Base-by-base conservation (phyloP, 805 yeast species). In the Yarrowia porcina region DNA sequence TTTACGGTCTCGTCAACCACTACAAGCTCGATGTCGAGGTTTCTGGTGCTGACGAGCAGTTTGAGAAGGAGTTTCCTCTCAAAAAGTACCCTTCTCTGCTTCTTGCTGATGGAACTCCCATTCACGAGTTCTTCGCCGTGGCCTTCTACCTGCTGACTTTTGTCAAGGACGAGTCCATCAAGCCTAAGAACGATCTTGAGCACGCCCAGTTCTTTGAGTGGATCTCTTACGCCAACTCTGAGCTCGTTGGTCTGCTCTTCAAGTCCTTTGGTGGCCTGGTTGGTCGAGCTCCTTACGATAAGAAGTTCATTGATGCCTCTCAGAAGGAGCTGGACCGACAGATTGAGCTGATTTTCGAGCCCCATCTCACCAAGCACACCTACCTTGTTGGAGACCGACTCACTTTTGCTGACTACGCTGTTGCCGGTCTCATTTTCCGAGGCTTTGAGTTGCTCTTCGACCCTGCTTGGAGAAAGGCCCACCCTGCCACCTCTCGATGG, bases 251-350 rank as follows among this genome's bases (percentile, higher is more conserved):
- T 50, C 70, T 75, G 64, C 69, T 80, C 60, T 81, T 82, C 64
- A 70, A 67, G 38, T 82, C 83, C 67, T 83, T 89, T 76, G 73
- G 74, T 65, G 88, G 90, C 69, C 72, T 88, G 63, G 71, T 75
- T 52, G 97, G 97, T 70, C 75, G 72, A 61, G 73, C 67, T 62
- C 92, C 96, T 67, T 90, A 83, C 86, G 86, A 88, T 87, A 88
- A 88, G 83, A 87, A 85, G 77, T 65, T 23, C 63, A 82, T 82
- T 65, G 88, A 86, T 64, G 79, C 77, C 38, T 77, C 77, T 47
- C 63, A 63, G 23, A 81, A 70, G 21, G 67, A 71, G 64, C 71
- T 80, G 67, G 80, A 78, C 45, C 70, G 70, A 52, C 72, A 78
- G 63, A 73, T 78, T 66, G 69, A 73, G 32, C 67, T 82, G 61